Conservation (phyloP, 2,329 filamentous ascomycete genomes). For the Neospermospora avenae region DNA sequence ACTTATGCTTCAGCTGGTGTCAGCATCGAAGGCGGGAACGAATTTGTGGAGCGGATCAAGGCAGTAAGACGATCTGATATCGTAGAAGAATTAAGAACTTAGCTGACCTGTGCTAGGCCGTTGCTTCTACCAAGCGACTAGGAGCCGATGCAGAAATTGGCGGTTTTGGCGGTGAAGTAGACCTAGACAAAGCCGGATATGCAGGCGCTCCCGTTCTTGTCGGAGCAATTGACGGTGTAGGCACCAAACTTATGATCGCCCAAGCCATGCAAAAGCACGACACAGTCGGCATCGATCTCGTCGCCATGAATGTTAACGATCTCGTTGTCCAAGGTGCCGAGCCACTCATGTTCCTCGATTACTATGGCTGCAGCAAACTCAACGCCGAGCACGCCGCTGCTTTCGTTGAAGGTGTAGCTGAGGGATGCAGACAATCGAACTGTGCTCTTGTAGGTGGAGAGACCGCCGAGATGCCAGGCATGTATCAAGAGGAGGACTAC, state of each 20-base stretch:
- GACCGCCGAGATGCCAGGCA: conserved; percentile 96
- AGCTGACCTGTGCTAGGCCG: conserved; percentile 45
- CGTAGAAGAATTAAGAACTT: not conserved
- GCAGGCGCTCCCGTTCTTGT: conserved; percentile 74
- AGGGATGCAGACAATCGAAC: conserved; percentile 78
- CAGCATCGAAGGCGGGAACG: conserved; percentile 90
- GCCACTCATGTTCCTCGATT: conserved; percentile 95
- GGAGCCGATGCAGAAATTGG: conserved; percentile 93
- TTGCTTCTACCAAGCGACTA: conserved; percentile 78
- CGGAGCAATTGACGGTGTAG: conserved; percentile 94
- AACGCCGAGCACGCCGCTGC: conserved; percentile 72
- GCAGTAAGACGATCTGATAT: conserved; percentile 35
- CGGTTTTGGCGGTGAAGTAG: conserved; percentile 87
- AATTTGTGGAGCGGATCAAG: conserved; percentile 90
- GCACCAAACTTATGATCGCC: conserved; percentile 95
- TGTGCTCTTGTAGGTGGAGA: conserved; percentile 96
- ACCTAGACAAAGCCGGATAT: conserved; percentile 73
- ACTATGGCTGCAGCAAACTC: conserved; percentile 90
- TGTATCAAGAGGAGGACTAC: conserved; percentile 82
- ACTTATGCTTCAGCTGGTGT: conserved; percentile 94
- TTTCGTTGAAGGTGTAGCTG: conserved; percentile 90
- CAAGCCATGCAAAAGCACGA: conserved; percentile 86
- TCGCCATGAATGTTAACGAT: conserved; percentile 98
- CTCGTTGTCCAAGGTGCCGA: conserved; percentile 93
- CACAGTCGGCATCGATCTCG: conserved; percentile 93